Base-by-base conservation (phyloP, 2,329 filamentous ascomycete species). In the Epichloe elymi region DNA sequence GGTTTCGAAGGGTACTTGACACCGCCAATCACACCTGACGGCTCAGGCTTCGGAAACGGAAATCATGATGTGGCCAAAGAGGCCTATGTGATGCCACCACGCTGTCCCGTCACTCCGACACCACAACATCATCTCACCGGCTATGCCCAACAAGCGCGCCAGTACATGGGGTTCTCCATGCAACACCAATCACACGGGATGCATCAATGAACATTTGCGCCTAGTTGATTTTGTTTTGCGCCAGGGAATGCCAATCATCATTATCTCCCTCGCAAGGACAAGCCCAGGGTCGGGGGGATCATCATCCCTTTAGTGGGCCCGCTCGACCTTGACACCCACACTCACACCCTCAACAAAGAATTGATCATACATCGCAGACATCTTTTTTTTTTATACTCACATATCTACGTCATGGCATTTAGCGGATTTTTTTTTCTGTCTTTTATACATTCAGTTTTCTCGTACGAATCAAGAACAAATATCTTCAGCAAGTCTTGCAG, bases 11-110 rank as follows among this genome's bases (percentile, higher is more conserved):
- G 87, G 52, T 89, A 89, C 67, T 78, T 90, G 58, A 93, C 88
- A 15, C 88, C 88, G 26, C 88, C 88, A 1, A 91, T 93, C 63
- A 93, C 88, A 0, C 88, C 88, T 4, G 87, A 91, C 55, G 79
- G 80, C 7, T 73, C 77, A 48, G 73, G 71, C 58, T 81, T 81
- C 49, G 70, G 66, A 33, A 67, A 68, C 46, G 52, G 33, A 33
- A 46, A 30, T 43, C 51, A 51, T 26, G 66, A 69, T 46, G 65
- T 68, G 59, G 64, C 66, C 47, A 75, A 75, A 61, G 75, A 78
- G 48, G 62, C 59, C 3, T 75, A 76, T 57, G 65, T 68, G 23
- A 49, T 74, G 33, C 72, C 75, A 17, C 73, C 75, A 20, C 71
- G 79, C 50, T 82, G 79, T 59, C 80, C 80, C 0, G 76, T 82